Percentiles rank a stretch among this genome's conserved stretches.
Evolutionary conservation across 768 basidiomycete species (phyloP).

Genomic region (Boletus fagicola): DNA sequence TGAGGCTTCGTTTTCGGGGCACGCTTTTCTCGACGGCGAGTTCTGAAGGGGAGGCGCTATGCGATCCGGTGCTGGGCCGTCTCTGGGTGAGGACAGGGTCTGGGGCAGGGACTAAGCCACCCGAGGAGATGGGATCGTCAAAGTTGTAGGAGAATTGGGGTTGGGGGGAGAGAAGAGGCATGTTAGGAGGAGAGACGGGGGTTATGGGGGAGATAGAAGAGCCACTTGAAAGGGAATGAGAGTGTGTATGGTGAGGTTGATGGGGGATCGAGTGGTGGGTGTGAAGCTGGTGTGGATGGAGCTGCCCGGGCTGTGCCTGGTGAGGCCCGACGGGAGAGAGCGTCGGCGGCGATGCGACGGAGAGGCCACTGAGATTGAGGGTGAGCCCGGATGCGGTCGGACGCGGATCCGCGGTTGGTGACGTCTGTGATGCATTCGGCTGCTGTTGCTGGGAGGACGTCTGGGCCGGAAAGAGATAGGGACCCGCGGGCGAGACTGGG

Average conservation of each 20-base stretch:
- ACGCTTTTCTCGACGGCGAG: constrained; percentile 47
- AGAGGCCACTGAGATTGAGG: constrained; percentile 65
- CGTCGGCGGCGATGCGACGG: constrained; percentile 64
- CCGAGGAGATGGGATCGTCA: constrained; percentile 32
- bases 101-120: constrained; percentile 27
- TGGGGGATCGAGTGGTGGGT: constrained; percentile 43
- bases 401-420: constrained; percentile 15
- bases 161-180: constrained; percentile 45
- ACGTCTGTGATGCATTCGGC: constrained; percentile 11
- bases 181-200: constrained; percentile 50
- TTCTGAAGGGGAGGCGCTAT: constrained; percentile 48
- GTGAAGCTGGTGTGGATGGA: constrained; percentile 61
- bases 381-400: constrained; percentile 46
- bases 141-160: constrained; percentile 53
- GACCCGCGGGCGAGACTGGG: constrained; percentile 20
- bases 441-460: constrained; percentile 16
- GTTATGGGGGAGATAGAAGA: constrained; percentile 52
- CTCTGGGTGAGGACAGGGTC: constrained; percentile 32
- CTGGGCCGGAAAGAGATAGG: constrained; percentile 25
- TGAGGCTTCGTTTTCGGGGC: constrained; percentile 68
- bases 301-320: constrained; percentile 41
- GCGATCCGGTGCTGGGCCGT: constrained; percentile 39
- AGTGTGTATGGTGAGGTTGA: constrained; percentile 17
- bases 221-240: constrained; percentile 22
- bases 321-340: constrained; percentile 61